Base-by-base conservation (phyloP, 192 early-diverging fungal species). In the Entomortierella parvispora region DNA sequence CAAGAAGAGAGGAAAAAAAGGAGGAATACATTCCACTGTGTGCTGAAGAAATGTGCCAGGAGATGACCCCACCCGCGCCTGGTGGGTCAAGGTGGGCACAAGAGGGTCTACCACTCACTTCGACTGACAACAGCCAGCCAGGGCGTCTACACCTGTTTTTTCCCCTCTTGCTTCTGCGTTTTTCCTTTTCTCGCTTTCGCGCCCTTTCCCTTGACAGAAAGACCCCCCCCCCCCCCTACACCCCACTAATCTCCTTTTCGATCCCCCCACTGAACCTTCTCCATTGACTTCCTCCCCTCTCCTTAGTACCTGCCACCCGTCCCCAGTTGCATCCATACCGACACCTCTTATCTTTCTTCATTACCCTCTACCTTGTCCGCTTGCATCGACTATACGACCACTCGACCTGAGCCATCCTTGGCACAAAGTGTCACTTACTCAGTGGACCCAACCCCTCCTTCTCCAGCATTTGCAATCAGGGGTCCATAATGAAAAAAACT, bases 1-100 rank as follows among this genome's bases (percentile, higher is more conserved):
- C n/a, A n/a, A n/a, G n/a, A 58, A 52, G 26, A 26, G 14, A 54
- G 51, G 42, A 48, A 31, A 23, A 25, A 10, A 34, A 58, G 55
- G 47, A 51, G n/a, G n/a, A 40, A 45, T 11, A 42, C 62, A 74
- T 65, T 65, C 62, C 62, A 74, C 65, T 65, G 63, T 57, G 20
- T 18, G 32, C 63, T 22, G 46, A 50, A 20, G 53, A 57, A 63
- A 57, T 49, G 50, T 28, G 48, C 42, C 20, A 47, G 25, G 44
- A 43, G 48, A 65, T 23, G 34, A 17, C 7, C 5, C 37, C 37
- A 40, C 37, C 37, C 37, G 5, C 37, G 12, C 37, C 37, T 40
- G 37, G 37, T 40, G 37, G 12, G 12, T 40, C 7, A 40, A n/a
- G n/a, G 37, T 40, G 5, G 37, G 7, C 12, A 9, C 12, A 31